Percentiles rank a stretch among this genome's conserved stretches.
Evolutionary conservation across 1,139 yeast species (phyloP).

Genomic region (Zygosaccharomyces sapae): DNA sequence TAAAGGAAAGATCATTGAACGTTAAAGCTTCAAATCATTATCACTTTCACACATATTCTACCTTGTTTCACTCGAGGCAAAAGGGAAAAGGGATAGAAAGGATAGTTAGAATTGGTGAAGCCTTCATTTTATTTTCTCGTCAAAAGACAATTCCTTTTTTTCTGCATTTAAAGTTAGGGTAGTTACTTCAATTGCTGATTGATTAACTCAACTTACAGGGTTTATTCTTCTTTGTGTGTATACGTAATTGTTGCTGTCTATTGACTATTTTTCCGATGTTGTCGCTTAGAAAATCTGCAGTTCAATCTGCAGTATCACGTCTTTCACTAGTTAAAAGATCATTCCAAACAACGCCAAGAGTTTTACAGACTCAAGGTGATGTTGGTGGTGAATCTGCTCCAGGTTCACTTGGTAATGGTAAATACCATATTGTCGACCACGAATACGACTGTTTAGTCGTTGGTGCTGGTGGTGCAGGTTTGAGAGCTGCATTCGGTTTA

Average conservation of each 20-base stretch:
- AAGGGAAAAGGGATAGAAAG: background rate
- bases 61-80: background rate
- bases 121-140: background rate
- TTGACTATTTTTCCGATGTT: conserved; percentile 4
- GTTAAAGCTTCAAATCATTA: background rate
- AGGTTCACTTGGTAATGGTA: conserved; percentile 52
- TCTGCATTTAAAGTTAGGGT: background rate
- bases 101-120: background rate
- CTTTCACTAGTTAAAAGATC: conserved; percentile 9
- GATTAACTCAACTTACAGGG: background rate
- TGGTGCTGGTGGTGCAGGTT: conserved; percentile 99
- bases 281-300: conserved; percentile 9
- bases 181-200: background rate
- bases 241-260: background rate
- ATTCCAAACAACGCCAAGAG: conserved; percentile 9
- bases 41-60: background rate
- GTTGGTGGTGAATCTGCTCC: conserved; percentile 27
- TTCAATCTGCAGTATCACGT: conserved; percentile 6
- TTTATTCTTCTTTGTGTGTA: background rate
- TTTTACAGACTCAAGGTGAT: conserved; percentile 26
- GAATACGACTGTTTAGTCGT: conserved; percentile 97
- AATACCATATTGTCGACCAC: conserved; percentile 91
- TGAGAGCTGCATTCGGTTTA: conserved; percentile 96
- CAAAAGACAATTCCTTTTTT: background rate
- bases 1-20: background rate